Base-by-base conservation (phyloP, 2,329 filamentous ascomycete genomes). In the Neophaeococcomyces aloes region DNA sequence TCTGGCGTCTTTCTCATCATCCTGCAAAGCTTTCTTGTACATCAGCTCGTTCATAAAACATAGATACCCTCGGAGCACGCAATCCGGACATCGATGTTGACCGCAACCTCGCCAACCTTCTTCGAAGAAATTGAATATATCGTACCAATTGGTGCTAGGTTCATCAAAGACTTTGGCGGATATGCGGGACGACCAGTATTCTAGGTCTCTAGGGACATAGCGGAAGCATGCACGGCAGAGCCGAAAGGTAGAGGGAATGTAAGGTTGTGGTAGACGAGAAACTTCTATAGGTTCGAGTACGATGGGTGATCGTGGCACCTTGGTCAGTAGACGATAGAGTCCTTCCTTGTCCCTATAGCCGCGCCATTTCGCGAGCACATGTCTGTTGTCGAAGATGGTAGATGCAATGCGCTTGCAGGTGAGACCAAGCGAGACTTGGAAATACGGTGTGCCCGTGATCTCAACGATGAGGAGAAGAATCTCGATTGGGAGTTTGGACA, bases 271-370 rank as follows among this genome's bases (percentile, higher is more conserved):
- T 15, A 13, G n/a, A 13, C 17, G 8, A 15, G 8, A 38, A 7
- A 10, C 25, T 38, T 8, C 8, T 18, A 10, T 15, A 8, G 15
- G 15, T 10, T 11, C 10, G 14, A 34, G 34, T 23, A 17, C 13
- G 4, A 18, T 14, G 6, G 5, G 13, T 11, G 17, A n/a, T 7
- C n/a, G 8, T 45, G 29, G n/a, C 45, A 47, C 15, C 10, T 46
- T 40, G 29, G 42, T 38, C n/a, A 52, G 42, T 3, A 52, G 46
- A 4, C 44, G 41, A 37, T 43, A 52, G 13, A 52, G 44, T n/a
- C 46, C 45, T 31, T 47, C 46, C 33, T 52, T 52, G 41, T 52
- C 50, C 6, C 48, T 43, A 17, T 45, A 48, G 17, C 50, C 50
- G 13, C 50, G 50, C 50, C 50, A 52, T 2, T 40, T 37, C 3